These are phyloP conservation scores for Scleroderma bovista DNA, from an alignment of 768 basidiomycete species.

Conservation along the genomic window DNA sequence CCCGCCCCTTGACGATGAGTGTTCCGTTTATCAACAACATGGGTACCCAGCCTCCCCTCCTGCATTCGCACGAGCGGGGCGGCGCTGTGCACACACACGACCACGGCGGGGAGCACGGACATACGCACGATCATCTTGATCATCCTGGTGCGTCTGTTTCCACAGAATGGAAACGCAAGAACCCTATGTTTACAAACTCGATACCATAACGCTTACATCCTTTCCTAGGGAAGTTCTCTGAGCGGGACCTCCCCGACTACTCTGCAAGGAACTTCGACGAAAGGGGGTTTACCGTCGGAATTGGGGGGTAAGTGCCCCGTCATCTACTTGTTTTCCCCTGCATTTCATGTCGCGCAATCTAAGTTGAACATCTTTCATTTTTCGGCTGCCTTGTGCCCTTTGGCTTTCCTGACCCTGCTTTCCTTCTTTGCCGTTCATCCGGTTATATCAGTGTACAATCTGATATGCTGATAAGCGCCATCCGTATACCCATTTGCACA, in stretches of 20 bases:
- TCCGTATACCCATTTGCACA: constrained; percentile 25
- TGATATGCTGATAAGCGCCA: neutral
- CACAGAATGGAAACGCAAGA: neutral
- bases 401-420: neutral
- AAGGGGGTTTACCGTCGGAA: constrained; percentile 95
- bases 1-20: constrained; percentile 53
- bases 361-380: no score
- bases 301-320: constrained; percentile 71
- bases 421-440: neutral
- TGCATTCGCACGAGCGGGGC: constrained; percentile 49
- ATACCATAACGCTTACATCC: neutral
- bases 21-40: constrained; percentile 76
- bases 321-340: neutral
- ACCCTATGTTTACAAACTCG: neutral
- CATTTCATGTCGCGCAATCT: neutral
- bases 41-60: constrained; percentile 26
- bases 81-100: constrained; percentile 44
- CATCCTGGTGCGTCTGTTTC: constrained; percentile 58
- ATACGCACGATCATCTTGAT: constrained; percentile 91
- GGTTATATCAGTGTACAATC: neutral
- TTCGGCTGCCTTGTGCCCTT: no score
- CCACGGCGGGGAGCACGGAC: constrained; percentile 78
- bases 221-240: constrained; percentile 75
- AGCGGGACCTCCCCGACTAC: constrained; percentile 91
- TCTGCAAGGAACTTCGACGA: constrained; percentile 80